These are phyloP conservation scores for Vararia minispora DNA, from an alignment of 768 basidiomycete genomes.

Conservation along the genomic window DNA sequence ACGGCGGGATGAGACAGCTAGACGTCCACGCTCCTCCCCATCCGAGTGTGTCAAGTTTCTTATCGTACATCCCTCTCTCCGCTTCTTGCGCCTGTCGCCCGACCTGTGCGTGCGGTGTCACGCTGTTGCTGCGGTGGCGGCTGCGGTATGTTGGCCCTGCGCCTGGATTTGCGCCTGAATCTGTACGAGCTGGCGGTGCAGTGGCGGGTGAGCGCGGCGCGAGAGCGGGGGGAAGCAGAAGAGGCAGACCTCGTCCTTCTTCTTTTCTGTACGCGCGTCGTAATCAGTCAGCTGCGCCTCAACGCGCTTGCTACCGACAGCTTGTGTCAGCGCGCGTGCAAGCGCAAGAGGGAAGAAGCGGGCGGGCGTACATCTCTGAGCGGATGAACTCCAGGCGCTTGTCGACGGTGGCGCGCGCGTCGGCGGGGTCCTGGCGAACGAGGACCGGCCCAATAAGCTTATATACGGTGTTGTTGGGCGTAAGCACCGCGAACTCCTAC, in stretches of 20 bases:
- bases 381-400: conserved; percentile 85
- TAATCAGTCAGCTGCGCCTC: conserved; percentile 76
- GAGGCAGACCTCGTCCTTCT: conserved; percentile 84
- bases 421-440: conserved; percentile 77
- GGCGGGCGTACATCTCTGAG: conserved; percentile 83
- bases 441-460: conserved; percentile 89
- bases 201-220: too few species aligned
- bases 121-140: too few species aligned
- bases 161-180: too few species aligned
- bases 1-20: too few species aligned
- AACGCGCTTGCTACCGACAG: conserved; percentile 49
- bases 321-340: conserved; percentile 6
- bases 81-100: too few species aligned
- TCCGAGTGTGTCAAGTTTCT: too few species aligned
- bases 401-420: conserved; percentile 81
- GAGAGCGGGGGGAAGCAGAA: too few species aligned
- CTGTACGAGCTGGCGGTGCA: too few species aligned
- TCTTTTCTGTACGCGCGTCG: conserved; percentile 65
- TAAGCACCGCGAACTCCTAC: conserved; percentile 76
- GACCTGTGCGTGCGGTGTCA: too few species aligned
- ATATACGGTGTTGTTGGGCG: conserved; percentile 70
- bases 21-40: too few species aligned
- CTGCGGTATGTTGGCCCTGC: too few species aligned
- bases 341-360: conserved; percentile 7
- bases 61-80: too few species aligned